Conservation (phyloP, 768 basidiomycete genomes). For the Gelatoporia subvermispora region DNA sequence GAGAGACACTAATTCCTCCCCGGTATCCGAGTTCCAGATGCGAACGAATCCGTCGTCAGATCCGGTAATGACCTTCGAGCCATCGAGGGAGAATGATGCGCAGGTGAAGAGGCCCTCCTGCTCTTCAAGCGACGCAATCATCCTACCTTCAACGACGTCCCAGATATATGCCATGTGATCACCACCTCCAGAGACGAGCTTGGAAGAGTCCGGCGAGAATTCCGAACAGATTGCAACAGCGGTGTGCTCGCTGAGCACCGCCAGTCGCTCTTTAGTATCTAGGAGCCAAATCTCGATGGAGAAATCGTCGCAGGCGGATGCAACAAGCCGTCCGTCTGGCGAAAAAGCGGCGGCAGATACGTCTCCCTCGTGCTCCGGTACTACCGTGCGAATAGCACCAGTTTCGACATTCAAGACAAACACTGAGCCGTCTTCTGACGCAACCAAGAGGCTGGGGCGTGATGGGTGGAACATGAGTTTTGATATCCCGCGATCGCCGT, state of each 20-base stretch:
- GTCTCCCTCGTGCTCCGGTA: conserved; percentile 12
- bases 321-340: conserved; percentile 8
- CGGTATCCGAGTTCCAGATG: conserved; percentile 24
- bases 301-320: conserved; percentile 18
- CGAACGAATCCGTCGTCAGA: conserved; percentile 19
- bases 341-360: conserved; percentile 30
- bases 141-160: conserved; percentile 3
- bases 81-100: conserved; percentile 24
- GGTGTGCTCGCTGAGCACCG: conserved; percentile 18
- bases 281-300: conserved; percentile 20
- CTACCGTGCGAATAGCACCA: conserved; percentile 14
- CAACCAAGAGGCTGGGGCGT: no score
- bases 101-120: conserved; percentile 14
- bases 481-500: conserved; percentile 6
- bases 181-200: conserved; percentile 9
- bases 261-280: conserved; percentile 14
- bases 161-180: conserved; percentile 11
- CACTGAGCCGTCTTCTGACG: conserved; percentile 4
- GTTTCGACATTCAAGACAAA: conserved; percentile 2
- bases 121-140: conserved; percentile 9
- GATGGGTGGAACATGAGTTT: no score
- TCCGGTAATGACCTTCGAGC: conserved; percentile 22
- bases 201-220: conserved; percentile 15
- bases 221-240: conserved; percentile 13
- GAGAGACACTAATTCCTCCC: conserved; percentile 4